These are phyloP conservation scores for Taphrina sp. DNA, from an alignment of 1,139 yeast species.

Conservation along the genomic window DNA sequence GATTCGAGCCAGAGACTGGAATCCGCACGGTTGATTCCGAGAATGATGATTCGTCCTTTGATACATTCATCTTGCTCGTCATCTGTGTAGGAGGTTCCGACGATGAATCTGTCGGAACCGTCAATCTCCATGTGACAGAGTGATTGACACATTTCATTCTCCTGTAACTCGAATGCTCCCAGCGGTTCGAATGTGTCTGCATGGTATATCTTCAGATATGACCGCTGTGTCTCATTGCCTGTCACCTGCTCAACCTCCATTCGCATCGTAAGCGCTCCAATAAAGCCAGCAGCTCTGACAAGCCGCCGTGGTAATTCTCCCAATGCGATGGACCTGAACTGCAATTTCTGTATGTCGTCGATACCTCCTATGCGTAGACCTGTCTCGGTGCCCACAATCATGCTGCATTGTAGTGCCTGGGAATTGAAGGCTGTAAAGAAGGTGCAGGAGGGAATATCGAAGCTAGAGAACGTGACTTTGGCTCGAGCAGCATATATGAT, in stretches of 20 bases:
- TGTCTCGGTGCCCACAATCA: conserved; percentile 37
- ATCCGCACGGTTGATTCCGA: conserved; percentile 33
- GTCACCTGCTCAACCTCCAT: conserved; percentile 36
- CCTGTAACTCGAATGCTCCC: conserved; percentile 34
- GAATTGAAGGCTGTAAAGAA: conserved; percentile 27
- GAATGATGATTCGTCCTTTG: conserved; percentile 37
- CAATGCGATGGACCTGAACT: conserved; percentile 38
- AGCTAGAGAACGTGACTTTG: conserved; percentile 35
- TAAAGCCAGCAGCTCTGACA: conserved; percentile 23
- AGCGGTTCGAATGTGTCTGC: conserved; percentile 32
- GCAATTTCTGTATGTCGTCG: conserved; percentile 38
- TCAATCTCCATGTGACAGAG: conserved; percentile 31
- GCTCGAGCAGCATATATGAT: conserved; percentile 36
- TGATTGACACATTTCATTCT: conserved; percentile 38
- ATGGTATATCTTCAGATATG: conserved; percentile 37
- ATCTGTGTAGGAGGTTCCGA: conserved; percentile 38
- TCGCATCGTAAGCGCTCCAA: conserved; percentile 37
- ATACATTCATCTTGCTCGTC: conserved; percentile 35
- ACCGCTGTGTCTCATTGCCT: conserved; percentile 37
- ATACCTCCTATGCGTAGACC: conserved; percentile 36
- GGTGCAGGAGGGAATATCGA: conserved; percentile 34
- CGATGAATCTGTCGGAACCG: conserved; percentile 35
- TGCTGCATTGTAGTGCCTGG: conserved; percentile 17
- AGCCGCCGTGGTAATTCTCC: conserved; percentile 38
- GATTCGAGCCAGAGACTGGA: conserved; percentile 34